These are phyloP conservation scores for Oryza meridionalis DNA, from an alignment of 176 grass and related monocot species.

Conservation along the genomic window DNA sequence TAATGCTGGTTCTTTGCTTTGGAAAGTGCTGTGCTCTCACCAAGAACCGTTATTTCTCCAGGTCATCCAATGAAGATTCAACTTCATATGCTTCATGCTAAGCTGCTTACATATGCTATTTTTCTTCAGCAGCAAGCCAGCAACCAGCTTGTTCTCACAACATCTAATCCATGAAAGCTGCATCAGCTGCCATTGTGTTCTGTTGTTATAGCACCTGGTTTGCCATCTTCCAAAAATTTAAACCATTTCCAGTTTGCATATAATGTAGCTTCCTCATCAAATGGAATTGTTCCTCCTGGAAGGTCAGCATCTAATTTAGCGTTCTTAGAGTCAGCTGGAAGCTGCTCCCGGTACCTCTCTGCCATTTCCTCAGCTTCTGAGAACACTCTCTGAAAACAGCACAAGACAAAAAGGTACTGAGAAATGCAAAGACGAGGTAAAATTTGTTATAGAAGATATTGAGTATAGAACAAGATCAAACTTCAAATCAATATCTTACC, in stretches of 20 bases:
- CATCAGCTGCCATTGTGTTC: conserved; percentile 6
- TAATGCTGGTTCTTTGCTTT: not conserved
- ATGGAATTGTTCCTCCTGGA: conserved; percentile 44
- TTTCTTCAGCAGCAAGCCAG: not conserved
- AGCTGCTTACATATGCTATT: not conserved
- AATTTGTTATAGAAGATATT: conserved; percentile 13
- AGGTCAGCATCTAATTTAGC: conserved; percentile 34
- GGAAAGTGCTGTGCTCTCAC: not conserved
- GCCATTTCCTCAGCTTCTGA: conserved; percentile 80
- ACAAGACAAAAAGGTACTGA: conserved; percentile 33
- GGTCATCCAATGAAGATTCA: not conserved
- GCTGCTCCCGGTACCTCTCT: conserved; percentile 57
- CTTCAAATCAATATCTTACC: conserved; percentile 49
- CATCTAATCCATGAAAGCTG: conserved; percentile 8
- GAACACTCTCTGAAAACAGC: conserved; percentile 68
- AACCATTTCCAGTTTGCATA: conserved; percentile 98
- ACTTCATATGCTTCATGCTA: not conserved
- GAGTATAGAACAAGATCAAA: conserved; percentile 13
- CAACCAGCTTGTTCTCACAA: conserved; percentile 6
- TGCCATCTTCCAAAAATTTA: conserved; percentile 61
- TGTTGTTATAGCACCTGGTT: conserved; percentile 24
- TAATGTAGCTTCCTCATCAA: conserved; percentile 67
- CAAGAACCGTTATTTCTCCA: not conserved
- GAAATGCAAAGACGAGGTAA: not conserved
- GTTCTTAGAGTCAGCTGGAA: conserved; percentile 51